Evolutionary conservation across 2,329 filamentous ascomycete genomes (phyloP).

Genomic region (Pyrenophora tritici-repentis): DNA sequence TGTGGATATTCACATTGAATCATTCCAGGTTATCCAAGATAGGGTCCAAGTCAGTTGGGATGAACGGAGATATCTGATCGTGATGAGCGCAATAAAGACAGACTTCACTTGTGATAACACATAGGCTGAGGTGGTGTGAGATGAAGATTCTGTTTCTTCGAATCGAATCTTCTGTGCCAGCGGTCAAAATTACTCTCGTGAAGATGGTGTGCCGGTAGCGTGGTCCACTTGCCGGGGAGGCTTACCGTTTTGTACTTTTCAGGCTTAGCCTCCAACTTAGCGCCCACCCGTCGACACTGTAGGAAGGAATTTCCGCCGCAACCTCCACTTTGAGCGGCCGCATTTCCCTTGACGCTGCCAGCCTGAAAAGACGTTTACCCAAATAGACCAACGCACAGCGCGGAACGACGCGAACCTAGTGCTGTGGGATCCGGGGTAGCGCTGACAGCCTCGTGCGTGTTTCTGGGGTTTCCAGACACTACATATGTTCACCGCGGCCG

Average conservation of each 20-base stretch:
- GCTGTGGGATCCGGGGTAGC: slow-evolving; percentile 22
- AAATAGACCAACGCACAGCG: slow-evolving; percentile 14
- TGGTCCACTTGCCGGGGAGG: slow-evolving; percentile 9
- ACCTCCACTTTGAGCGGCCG: slow-evolving; percentile 3
- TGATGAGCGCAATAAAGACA: no score
- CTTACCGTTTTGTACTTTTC: slow-evolving; percentile 2
- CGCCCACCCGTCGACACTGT: background rate
- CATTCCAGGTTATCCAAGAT: no score
- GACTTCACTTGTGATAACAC: no score
- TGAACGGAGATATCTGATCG: no score
- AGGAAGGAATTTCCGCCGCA: slow-evolving; percentile 18
- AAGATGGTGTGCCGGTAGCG: background rate
- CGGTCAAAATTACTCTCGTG: slow-evolving; percentile 3
- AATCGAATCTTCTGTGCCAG: background rate
- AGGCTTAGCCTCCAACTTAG: background rate
- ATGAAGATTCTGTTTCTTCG: no score
- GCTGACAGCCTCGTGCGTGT: slow-evolving; percentile 2
- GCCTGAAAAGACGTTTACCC: slow-evolving; percentile 10
- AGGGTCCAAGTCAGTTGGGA: no score
- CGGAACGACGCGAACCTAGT: slow-evolving; percentile 27
- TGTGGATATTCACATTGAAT: no score
- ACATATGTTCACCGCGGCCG: slow-evolving; percentile 14
- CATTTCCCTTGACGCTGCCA: slow-evolving; percentile 10
- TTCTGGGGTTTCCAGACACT: slow-evolving; percentile 18
- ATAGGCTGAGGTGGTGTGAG: no score